Base-by-base conservation (phyloP, 306 rosid genomes). In the Pyrus communis region DNA sequence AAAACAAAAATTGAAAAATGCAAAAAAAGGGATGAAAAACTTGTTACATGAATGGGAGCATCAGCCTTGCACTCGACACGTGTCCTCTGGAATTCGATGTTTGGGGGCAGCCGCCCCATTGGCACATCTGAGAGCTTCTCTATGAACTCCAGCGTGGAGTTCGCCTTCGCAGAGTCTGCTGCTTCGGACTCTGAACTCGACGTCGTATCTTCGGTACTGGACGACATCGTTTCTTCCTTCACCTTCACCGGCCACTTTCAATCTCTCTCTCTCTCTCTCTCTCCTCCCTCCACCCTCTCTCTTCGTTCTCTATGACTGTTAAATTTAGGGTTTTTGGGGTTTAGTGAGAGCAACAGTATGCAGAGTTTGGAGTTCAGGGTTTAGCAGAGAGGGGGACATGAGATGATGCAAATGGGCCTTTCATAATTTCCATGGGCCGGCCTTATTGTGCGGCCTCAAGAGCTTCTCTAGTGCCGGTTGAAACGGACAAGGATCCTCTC, bases 31-130 rank as follows among this genome's bases (percentile, higher is more conserved):
- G n/a, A 3, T 59, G 33, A n/a, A n/a, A 55, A 72, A 12, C 2
- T 15, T 0, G 7, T 27, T 71, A 83, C 89, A 52, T 86, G 79
- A 86, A 78, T 71, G 21, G 87, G 89, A 67, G 89, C 87, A 69
- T 86, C 89, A 51, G 75, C 81, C 49, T 78, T 86, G 81, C 87
- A 86, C 9, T 86, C 82, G 63, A 83, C 87, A n/a, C 87, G 89
- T 10, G 89, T 83, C 71, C 87, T 78, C 78, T 83, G 87, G 22
- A 83, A 78, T 11, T 83, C 85, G 15, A 86, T 30, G 46, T 83
- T 83, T 0, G 85, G 71, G 14, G 89, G 87, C 18, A 86, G 83
- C 35, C 81, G 75, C 73, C 71, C 82, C 79, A 73, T 80, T 14
- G 89, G 89, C 18, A 86, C 83, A 46, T 83, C 89, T 6, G 89